Base-by-base conservation (phyloP, 2,329 filamentous ascomycete genomes). In the Penicillium sclerotiorum region DNA sequence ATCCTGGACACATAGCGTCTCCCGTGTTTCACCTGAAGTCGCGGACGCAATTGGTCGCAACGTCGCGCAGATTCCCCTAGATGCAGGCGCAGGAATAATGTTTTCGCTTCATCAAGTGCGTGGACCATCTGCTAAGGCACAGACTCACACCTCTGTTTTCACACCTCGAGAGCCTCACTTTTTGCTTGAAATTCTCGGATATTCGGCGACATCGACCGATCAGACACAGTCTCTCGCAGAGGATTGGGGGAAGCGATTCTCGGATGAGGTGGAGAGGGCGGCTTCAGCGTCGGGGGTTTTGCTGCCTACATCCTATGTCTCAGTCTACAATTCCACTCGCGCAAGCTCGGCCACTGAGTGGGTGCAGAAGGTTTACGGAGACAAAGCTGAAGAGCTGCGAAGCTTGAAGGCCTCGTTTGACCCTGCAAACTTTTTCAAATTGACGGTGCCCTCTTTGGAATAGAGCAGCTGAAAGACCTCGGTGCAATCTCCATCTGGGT, bases 51-150 rank as follows among this genome's bases (percentile, higher is more conserved):
- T 62, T 12, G 56, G 30, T 0, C 17, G 15, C 8, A 33, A 47
- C 17, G 18, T 47, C 3, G 27, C 13, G 8, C 12, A 18, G n/a
- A 13, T 47, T 25, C 49, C 49, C 6, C n/a, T n/a, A n/a, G n/a
- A n/a, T 8, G n/a, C 21, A 0, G 52, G 56, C 40, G 49, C 39
- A 2, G 47, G 35, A 8, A 33, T 48, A 3, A 56, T 63, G 49
- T 20, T 57, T 2, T 48, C 50, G 2, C 39, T 63, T 0, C 61
- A 63, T 40, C 38, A 62, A 37, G 32, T 61, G 5, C 47, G 61
- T 1, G 58, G 52, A 0, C 35, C 43, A 5, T 60, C 59, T 1
- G 51, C 52, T 1, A 9, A 9, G 36, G 37, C 30, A 11, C 50
- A 28, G 7, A 13, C 5, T 4, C 21, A 49, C 4, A 45, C 48